Evolutionary conservation across 441 rosid genomes (phyloP).

Genomic region (Corymbia calophylla): DNA sequence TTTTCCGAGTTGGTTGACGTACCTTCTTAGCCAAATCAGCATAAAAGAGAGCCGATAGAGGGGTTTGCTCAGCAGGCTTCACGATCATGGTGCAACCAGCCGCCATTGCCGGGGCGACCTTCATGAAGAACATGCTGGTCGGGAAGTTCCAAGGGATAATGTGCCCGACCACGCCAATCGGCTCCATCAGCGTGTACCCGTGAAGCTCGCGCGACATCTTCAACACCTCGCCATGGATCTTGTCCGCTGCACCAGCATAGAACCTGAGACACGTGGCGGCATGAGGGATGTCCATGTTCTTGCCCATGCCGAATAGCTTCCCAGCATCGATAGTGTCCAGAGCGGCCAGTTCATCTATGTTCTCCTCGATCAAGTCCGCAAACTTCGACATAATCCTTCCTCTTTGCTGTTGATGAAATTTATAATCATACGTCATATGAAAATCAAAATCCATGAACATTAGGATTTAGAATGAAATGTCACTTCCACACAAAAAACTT

Average conservation of each 20-base stretch:
- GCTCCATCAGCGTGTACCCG: background rate
- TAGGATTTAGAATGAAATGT: background rate
- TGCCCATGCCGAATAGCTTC: conserved; percentile 33
- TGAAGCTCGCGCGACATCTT: conserved; percentile 52
- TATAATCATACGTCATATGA: background rate
- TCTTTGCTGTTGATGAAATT: conserved; percentile 37
- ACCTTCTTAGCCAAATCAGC: conserved; percentile 76
- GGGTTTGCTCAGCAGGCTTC: conserved; percentile 7
- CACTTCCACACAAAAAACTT: background rate
- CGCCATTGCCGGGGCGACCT: conserved; percentile 6
- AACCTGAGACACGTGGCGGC: conserved; percentile 38
- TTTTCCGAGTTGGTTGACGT: background rate
- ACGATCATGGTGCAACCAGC: background rate
- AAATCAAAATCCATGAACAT: background rate
- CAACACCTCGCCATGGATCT: conserved; percentile 71
- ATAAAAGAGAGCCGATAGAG: conserved; percentile 44
- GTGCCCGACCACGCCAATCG: background rate
- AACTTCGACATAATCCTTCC: conserved; percentile 55
- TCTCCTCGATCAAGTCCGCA: conserved; percentile 56
- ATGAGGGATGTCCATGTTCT: conserved; percentile 43
- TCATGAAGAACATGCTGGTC: background rate
- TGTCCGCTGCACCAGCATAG: conserved; percentile 88
- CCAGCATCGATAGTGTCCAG: conserved; percentile 72
- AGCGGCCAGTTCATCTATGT: conserved; percentile 59
- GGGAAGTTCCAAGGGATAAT: conserved; percentile 9